Conservation (phyloP, 1,139 yeast species). For the Lodderomyces oxycetoniae region DNA sequence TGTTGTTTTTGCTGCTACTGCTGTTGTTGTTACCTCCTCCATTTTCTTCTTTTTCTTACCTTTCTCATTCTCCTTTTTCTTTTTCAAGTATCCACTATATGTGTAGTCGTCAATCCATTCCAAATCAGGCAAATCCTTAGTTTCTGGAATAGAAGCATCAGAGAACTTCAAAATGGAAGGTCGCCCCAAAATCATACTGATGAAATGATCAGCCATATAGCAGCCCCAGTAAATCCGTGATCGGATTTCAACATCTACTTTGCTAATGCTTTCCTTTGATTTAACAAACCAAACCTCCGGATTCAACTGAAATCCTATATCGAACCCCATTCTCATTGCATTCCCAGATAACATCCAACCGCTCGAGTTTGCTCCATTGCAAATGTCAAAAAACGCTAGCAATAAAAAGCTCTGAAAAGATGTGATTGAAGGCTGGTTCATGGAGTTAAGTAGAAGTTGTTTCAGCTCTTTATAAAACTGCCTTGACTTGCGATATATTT, state of each 20-base stretch:
- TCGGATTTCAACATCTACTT: conserved; percentile 49
- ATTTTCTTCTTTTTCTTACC: conserved; percentile 8
- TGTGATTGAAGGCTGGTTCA: conserved; percentile 41
- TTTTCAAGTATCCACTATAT: conserved; percentile 25
- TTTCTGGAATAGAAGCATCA: conserved; percentile 59
- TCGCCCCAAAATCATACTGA: conserved; percentile 54
- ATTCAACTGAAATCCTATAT: conserved; percentile 59
- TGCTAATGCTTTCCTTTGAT: conserved; percentile 25
- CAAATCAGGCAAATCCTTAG: conserved; percentile 57
- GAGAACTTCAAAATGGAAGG: conserved; percentile 53
- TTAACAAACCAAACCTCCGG: conserved; percentile 55
- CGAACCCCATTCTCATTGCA: conserved; percentile 62
- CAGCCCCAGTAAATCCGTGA: conserved; percentile 66
- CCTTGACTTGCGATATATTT: conserved; percentile 32
- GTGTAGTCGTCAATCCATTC: conserved; percentile 51
- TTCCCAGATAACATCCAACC: conserved; percentile 62
- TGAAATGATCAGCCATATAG: conserved; percentile 60
- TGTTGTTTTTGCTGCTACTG: no score
- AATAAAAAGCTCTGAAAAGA: conserved; percentile 46
- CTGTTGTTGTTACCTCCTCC: conserved; percentile 4
- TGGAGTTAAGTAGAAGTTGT: conserved; percentile 32
- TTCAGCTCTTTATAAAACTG: conserved; percentile 48
- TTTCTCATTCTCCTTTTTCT: conserved; percentile 6
- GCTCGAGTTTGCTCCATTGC: conserved; percentile 50
- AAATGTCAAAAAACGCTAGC: conserved; percentile 54